These are phyloP conservation scores for Naganishia vishniacii DNA, from an alignment of 768 basidiomycete species.

Conservation along the genomic window DNA sequence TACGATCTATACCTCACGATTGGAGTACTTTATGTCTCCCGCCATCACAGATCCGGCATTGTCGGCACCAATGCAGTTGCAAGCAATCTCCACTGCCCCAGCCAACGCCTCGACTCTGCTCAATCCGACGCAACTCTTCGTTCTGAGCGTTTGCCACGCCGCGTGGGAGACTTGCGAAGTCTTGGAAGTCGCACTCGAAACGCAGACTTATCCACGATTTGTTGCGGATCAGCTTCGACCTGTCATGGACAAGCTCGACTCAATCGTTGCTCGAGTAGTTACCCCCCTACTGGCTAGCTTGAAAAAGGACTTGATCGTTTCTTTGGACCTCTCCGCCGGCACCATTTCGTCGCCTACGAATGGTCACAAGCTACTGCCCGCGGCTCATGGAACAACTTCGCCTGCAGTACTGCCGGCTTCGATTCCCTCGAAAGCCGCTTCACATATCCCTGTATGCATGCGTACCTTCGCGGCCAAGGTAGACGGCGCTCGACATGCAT, in stretches of 20 bases:
- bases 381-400: not conserved
- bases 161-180: slow-evolving; percentile 49
- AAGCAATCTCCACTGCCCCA: slow-evolving; percentile 37
- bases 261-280: slow-evolving; percentile 45
- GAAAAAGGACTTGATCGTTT: slow-evolving; percentile 30
- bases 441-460: slow-evolving; percentile 39
- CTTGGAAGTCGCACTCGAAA: slow-evolving; percentile 44
- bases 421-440: slow-evolving; percentile 22
- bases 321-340: slow-evolving; percentile 12
- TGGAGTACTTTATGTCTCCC: slow-evolving; percentile 76
- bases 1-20: slow-evolving; percentile 46
- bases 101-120: slow-evolving; percentile 31
- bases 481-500: slow-evolving; percentile 40
- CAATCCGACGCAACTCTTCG: slow-evolving; percentile 43
- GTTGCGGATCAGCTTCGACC: slow-evolving; percentile 45
- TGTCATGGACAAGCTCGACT: slow-evolving; percentile 48
- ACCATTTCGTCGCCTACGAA: slow-evolving; percentile 7
- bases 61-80: slow-evolving; percentile 70
- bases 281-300: slow-evolving; percentile 42
- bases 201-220: slow-evolving; percentile 40
- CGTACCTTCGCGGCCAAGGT: slow-evolving; percentile 44
- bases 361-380: slow-evolving; percentile 18
- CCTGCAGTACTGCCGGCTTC: not conserved
- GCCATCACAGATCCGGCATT: slow-evolving; percentile 74
- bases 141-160: slow-evolving; percentile 45